Evolutionary conservation across 305 asterid species (phyloP).

Genomic region (Withania somnifera): DNA sequence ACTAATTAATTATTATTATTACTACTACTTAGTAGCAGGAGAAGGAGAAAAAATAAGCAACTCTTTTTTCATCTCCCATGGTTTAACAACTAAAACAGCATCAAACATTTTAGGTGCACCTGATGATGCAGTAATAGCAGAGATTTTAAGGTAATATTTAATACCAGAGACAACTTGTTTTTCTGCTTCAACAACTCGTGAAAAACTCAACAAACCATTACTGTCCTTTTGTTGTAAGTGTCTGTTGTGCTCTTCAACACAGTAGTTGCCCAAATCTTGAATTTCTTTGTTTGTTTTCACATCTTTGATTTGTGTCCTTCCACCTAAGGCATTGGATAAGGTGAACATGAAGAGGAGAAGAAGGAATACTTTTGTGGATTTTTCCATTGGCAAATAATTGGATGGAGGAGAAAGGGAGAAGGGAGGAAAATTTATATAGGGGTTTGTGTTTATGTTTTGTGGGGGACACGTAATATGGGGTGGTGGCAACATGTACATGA

Average conservation of each 20-base stretch:
- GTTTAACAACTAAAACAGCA: constrained; percentile 41
- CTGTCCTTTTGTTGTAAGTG: not conserved
- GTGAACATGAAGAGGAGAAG: not conserved
- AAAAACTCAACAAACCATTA: not conserved
- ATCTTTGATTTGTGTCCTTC: constrained; percentile 16
- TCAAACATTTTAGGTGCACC: constrained; percentile 13
- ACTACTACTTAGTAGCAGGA: not conserved
- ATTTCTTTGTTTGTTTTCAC: constrained; percentile 24
- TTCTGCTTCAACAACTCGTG: constrained; percentile 13
- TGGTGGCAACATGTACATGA: constrained; percentile 17
- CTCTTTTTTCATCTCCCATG: constrained; percentile 35
- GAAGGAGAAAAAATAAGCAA: constrained; percentile 21
- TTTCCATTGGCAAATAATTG: too few relatives aligned
- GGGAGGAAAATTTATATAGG: not conserved
- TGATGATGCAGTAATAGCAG: constrained; percentile 9
- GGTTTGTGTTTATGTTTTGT: not conserved
- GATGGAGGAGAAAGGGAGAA: not conserved
- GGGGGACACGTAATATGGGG: constrained; percentile 16
- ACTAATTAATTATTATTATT: too few relatives aligned
- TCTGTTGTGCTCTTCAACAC: constrained; percentile 16
- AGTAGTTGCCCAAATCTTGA: constrained; percentile 26
- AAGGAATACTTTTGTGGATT: not conserved
- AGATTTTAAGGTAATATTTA: constrained; percentile 18
- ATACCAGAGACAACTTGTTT: constrained; percentile 20
- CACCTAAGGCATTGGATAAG: constrained; percentile 20